A percentile compares a stretch with the other conserved stretches of the same genome.
phyloP scores from a whole-genome alignment of 2,329 filamentous ascomycete genomes.

The Xylariaceae sp. region DNA sequence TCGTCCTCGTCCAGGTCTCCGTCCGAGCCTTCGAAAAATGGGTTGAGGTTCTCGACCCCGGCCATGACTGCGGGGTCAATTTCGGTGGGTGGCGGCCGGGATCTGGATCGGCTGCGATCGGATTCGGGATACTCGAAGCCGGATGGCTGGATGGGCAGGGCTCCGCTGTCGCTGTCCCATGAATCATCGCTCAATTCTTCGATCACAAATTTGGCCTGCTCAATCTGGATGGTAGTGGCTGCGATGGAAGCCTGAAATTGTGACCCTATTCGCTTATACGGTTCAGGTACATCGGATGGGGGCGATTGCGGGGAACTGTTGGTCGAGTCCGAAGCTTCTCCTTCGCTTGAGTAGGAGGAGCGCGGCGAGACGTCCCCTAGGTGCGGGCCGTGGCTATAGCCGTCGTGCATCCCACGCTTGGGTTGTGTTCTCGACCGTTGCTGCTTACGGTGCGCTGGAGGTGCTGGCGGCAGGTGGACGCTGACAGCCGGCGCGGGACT shows the following conservation, averaged over 20 bases:
- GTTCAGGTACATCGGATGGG: slow-evolving; percentile 17
- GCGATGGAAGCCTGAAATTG: slow-evolving; percentile 12
- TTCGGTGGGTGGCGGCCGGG: slow-evolving; percentile 16
- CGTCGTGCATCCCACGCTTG: slow-evolving; percentile 24
- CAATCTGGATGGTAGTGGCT: slow-evolving; percentile 10
- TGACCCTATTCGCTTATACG: slow-evolving; percentile 14
- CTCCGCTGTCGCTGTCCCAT: slow-evolving; percentile 18
- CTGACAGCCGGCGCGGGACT: no score
- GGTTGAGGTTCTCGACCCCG: slow-evolving; percentile 20
- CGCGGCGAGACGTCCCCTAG: slow-evolving; percentile 26
- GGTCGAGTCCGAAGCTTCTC: slow-evolving; percentile 19
- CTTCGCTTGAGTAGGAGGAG: slow-evolving; percentile 23
- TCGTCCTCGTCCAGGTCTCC: slow-evolving; percentile 18
- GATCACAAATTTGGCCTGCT: slow-evolving; percentile 20
- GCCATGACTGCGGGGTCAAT: slow-evolving; percentile 20
- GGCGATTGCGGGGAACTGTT: slow-evolving; percentile 20
- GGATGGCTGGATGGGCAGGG: slow-evolving; percentile 18
- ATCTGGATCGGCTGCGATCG: slow-evolving; percentile 19
- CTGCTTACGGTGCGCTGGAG: no score
- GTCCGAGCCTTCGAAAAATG: slow-evolving; percentile 21
- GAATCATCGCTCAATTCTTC: slow-evolving; percentile 24
- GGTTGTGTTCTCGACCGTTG: slow-evolving; percentile 27
- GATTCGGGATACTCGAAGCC: slow-evolving; percentile 23
- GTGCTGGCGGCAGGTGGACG: no score
- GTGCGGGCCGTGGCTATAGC: slow-evolving; percentile 18